Evolutionary conservation across 345 rosid genomes (phyloP), one percentile per base, ranked within the genome.

Genomic region (Noccaea bulbosa): DNA sequence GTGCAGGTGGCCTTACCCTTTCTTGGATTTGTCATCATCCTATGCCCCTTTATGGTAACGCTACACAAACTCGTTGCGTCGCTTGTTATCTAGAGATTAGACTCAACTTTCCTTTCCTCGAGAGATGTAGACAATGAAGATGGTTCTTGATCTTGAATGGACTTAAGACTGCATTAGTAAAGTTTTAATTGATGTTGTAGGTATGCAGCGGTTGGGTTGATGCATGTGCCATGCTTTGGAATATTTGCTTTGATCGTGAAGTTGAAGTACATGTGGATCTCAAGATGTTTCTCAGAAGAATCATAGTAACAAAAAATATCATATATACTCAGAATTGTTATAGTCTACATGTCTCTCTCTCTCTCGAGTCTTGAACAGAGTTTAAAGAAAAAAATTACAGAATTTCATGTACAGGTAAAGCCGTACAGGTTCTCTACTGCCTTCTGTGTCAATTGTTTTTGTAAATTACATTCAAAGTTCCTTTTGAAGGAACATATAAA

Each of bases 1-100:
- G 51, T 62, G 34, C 72, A 93, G 98, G 97, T 94, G 98, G 99
- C 98, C 98, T 3, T 94, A 94, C 81, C 84, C 90, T 30, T 89
- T 94, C 78, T 91, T 91, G 17, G 96, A 92, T 80, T 67, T 94
- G 65, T 85, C 95, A 48, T 78, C 88, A 24, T 37, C 85, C 4
- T 82, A 81, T 60, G 90, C 99, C 56, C 93, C 96, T 11, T 57
- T 91, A 67, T 91, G 99, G 99, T 94, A 87, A 87, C 35, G 82
- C 55, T 50, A 46, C 65, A 32, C 24, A 62, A 69, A 75, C 38
- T 58, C 49, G 3, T 27, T 27, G 22, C 22, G 22, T 20, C 22
- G 1, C 30, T 27, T 0, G 30, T 27, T 27, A 27, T 27, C 30
- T 20, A 1, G 49, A 69, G 49, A 69, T 57, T 8, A n/a, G 14